These are phyloP conservation scores for Magnusiomyces ingens DNA, from an alignment of 1,139 yeast genomes.

Conservation along the genomic window DNA sequence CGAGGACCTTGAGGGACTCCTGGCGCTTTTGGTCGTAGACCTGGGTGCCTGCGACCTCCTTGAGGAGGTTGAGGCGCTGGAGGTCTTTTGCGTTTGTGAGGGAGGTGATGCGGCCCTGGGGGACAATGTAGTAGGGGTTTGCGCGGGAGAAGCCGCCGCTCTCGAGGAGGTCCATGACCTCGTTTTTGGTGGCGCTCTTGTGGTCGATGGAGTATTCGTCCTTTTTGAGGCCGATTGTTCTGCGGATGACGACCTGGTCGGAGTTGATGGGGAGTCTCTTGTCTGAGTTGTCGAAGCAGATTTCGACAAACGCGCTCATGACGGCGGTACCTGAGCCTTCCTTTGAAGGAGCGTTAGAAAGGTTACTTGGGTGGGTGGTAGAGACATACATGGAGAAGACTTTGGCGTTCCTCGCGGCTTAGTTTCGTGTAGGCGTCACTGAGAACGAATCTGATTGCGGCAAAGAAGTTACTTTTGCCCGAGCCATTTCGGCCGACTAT, in stretches of 20 bases:
- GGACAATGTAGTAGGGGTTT: conserved; percentile 93
- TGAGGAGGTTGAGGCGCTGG: conserved; percentile 69
- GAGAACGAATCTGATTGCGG: conserved; percentile 88
- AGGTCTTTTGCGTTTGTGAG: conserved; percentile 83
- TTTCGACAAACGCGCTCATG: conserved; percentile 89
- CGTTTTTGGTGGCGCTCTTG: conserved; percentile 71
- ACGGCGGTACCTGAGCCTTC: conserved; percentile 73
- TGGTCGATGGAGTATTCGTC: conserved; percentile 79
- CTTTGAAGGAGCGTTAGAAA: conserved; percentile 4
- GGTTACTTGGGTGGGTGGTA: neutral
- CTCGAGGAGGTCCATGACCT: conserved; percentile 75
- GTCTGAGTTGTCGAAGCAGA: conserved; percentile 76
- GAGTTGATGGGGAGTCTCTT: conserved; percentile 65
- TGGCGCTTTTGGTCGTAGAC: conserved; percentile 77
- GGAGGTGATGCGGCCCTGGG: conserved; percentile 81
- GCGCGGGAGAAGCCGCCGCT: conserved; percentile 89
- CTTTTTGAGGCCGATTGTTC: conserved; percentile 88
- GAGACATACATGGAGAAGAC: conserved; percentile 61
- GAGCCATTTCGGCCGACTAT: conserved; percentile 89
- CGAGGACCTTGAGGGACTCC: conserved; percentile 78
- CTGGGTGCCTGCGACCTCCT: conserved; percentile 93
- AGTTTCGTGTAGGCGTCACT: conserved; percentile 86
- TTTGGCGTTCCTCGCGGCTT: conserved; percentile 84
- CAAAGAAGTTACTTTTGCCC: conserved; percentile 93
- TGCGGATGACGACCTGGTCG: conserved; percentile 63